These are phyloP conservation scores for Cyphellophora europaea DNA, from an alignment of 2,329 filamentous ascomycete species.

Conservation along the genomic window DNA sequence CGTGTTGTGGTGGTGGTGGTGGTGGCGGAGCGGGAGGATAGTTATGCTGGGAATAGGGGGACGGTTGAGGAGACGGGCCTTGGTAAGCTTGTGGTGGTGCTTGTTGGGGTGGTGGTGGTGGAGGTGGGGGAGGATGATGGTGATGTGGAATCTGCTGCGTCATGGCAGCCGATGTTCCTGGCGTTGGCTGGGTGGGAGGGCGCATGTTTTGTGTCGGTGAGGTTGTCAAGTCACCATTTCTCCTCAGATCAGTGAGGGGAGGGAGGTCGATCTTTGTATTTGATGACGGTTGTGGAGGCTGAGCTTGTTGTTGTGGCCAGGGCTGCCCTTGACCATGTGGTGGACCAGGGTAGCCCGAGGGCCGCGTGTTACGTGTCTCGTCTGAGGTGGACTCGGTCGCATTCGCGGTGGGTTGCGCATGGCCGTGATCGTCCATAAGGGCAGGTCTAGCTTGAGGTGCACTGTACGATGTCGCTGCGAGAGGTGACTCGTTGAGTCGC, in stretches of 20 bases:
- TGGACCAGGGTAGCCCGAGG: conserved; percentile 11
- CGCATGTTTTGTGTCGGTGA: too few relatives aligned
- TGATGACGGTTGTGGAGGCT: too few relatives aligned
- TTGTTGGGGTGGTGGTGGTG: conserved; percentile 3
- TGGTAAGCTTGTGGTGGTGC: conserved; percentile 2
- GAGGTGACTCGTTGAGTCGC: conserved; percentile 6
- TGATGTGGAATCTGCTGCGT: too few relatives aligned
- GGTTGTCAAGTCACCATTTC: too few relatives aligned
- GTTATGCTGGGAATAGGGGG: neutral
- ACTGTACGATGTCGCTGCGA: conserved; percentile 22
- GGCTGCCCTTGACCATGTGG: conserved; percentile 12
- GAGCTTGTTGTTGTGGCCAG: conserved; percentile 12
- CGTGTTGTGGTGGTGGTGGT: too few relatives aligned
- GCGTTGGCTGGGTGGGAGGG: too few relatives aligned
- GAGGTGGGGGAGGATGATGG: conserved; percentile 1
- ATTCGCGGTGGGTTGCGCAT: conserved; percentile 29
- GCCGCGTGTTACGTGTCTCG: too few relatives aligned
- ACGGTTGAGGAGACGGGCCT: conserved; percentile 1
- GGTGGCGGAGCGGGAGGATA: neutral
- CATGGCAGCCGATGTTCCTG: too few relatives aligned
- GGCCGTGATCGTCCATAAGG: conserved; percentile 31
- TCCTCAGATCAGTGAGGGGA: conserved; percentile 15
- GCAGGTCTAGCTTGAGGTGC: conserved; percentile 28
- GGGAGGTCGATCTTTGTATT: conserved; percentile 15
- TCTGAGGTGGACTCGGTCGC: too few relatives aligned